A percentile compares a stretch with the other conserved stretches of the same genome.
These are phyloP conservation scores for Alternaria gaisen DNA, from an alignment of 2,329 filamentous ascomycete species.

Conservation along the genomic window DNA sequence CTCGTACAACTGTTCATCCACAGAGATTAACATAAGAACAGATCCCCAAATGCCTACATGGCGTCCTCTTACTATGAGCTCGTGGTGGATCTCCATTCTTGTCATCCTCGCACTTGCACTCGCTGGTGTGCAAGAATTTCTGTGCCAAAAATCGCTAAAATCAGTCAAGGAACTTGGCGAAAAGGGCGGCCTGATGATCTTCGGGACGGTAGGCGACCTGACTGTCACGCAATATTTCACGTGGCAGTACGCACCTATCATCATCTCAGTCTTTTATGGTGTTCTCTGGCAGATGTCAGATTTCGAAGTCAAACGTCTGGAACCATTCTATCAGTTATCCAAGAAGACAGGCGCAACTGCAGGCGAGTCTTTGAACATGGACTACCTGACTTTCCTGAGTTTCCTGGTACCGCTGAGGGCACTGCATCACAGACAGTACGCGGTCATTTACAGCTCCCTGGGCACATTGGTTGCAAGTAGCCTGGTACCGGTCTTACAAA, in stretches of 20 bases:
- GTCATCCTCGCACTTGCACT: slow-evolving; percentile 45
- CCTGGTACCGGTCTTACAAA: slow-evolving; percentile 73
- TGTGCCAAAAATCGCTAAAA: slow-evolving; percentile 48
- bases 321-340: slow-evolving; percentile 59
- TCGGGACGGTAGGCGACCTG: slow-evolving; percentile 41
- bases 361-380: slow-evolving; percentile 71
- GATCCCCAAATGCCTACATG: slow-evolving; percentile 53
- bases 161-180: slow-evolving; percentile 23
- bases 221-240: slow-evolving; percentile 44
- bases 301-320: slow-evolving; percentile 61
- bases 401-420: slow-evolving; percentile 72
- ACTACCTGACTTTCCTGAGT: slow-evolving; percentile 75
- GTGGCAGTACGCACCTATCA: slow-evolving; percentile 54
- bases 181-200: slow-evolving; percentile 40
- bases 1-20: not conserved
- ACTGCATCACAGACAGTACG: slow-evolving; percentile 70
- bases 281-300: slow-evolving; percentile 61
- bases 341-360: slow-evolving; percentile 49
- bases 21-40: slow-evolving; percentile 10
- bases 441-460: slow-evolving; percentile 72
- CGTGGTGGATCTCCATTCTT: slow-evolving; percentile 47
- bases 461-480: slow-evolving; percentile 72
- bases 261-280: slow-evolving; percentile 59
- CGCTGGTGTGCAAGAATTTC: slow-evolving; percentile 48
- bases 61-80: slow-evolving; percentile 52